Conservation (phyloP, 495 filamentous ascomycete species). For the Astrothelium macrocarpum region DNA sequence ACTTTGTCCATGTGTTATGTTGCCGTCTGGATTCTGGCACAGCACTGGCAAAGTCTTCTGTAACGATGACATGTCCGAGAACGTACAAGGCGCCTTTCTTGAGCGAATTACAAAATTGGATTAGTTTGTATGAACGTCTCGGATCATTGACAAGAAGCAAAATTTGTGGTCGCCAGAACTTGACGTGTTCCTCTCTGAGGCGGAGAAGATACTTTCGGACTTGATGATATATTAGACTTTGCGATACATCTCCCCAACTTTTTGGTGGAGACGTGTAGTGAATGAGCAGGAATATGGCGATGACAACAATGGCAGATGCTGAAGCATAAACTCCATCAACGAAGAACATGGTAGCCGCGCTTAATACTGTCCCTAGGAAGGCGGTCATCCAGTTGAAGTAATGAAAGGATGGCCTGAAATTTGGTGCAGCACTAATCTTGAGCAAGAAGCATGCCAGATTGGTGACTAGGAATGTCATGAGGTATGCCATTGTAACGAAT, state of each 20-base stretch:
- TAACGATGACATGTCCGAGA: slow-evolving; percentile 78
- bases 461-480: slow-evolving; percentile 67
- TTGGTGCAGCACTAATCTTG: slow-evolving; percentile 87
- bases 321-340: slow-evolving; percentile 77
- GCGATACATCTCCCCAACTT: slow-evolving; percentile 82
- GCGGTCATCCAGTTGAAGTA: slow-evolving; percentile 85
- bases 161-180: slow-evolving; percentile 84
- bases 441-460: slow-evolving; percentile 81
- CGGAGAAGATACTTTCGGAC: slow-evolving; percentile 80
- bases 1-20: slow-evolving; percentile 73
- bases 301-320: slow-evolving; percentile 60
- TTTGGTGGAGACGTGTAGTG: slow-evolving; percentile 80
- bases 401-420: slow-evolving; percentile 79
- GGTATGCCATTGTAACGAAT: slow-evolving; percentile 80
- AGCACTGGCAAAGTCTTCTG: slow-evolving; percentile 65
- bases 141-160: slow-evolving; percentile 77
- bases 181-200: slow-evolving; percentile 78
- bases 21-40: slow-evolving; percentile 75
- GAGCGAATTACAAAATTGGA: slow-evolving; percentile 84
- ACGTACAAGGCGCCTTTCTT: slow-evolving; percentile 85
- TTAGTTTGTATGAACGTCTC: slow-evolving; percentile 64
- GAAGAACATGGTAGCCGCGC: slow-evolving; percentile 76
- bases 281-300: slow-evolving; percentile 71
- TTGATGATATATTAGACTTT: slow-evolving; percentile 85
- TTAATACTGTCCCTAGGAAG: slow-evolving; percentile 59